Conservation (phyloP, 2,329 filamentous ascomycete species). For the Penicillium sp. region DNA sequence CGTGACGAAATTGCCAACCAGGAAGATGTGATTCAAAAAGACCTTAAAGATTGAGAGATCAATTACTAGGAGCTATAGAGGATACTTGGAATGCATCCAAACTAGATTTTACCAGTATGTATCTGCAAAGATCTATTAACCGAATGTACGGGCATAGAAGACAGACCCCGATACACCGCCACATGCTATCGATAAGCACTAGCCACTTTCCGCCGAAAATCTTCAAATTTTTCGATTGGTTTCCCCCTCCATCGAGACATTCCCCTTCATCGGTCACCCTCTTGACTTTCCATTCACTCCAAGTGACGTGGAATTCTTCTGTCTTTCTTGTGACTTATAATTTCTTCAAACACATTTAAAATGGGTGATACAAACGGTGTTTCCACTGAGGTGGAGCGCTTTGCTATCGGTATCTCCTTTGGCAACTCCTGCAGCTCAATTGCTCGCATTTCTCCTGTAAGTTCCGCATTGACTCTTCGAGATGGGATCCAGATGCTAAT, state of each 20-base stretch:
- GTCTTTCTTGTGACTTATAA: slow-evolving; percentile 10
- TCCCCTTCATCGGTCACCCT: slow-evolving; percentile 18
- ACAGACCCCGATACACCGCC: slow-evolving; percentile 21
- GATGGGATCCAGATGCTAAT: slow-evolving; percentile 5
- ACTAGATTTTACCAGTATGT: not conserved
- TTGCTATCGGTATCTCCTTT: slow-evolving; percentile 92
- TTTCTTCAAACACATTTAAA: slow-evolving; percentile 19
- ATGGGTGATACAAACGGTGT: slow-evolving; percentile 55
- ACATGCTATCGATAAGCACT: slow-evolving; percentile 37
- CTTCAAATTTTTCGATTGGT: slow-evolving; percentile 35
- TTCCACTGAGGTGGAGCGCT: slow-evolving; percentile 50
- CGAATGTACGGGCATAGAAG: not conserved
- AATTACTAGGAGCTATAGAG: not conserved
- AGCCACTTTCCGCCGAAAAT: slow-evolving; percentile 35
- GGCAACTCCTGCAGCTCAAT: slow-evolving; percentile 99
- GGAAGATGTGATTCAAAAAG: not conserved
- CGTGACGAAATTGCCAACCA: slow-evolving; percentile 16
- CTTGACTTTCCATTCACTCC: slow-evolving; percentile 16
- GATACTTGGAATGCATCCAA: not conserved
- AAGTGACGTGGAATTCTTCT: slow-evolving; percentile 13
- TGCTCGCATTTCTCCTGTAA: slow-evolving; percentile 71
- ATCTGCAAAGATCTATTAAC: not conserved
- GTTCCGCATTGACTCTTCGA: slow-evolving; percentile 19
- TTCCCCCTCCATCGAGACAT: slow-evolving; percentile 22
- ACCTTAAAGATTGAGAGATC: not conserved